Percentiles rank a stretch among this genome's conserved stretches.
phyloP scores from a whole-genome alignment of 805 yeast genomes.

The Brettanomyces anomalus region DNA sequence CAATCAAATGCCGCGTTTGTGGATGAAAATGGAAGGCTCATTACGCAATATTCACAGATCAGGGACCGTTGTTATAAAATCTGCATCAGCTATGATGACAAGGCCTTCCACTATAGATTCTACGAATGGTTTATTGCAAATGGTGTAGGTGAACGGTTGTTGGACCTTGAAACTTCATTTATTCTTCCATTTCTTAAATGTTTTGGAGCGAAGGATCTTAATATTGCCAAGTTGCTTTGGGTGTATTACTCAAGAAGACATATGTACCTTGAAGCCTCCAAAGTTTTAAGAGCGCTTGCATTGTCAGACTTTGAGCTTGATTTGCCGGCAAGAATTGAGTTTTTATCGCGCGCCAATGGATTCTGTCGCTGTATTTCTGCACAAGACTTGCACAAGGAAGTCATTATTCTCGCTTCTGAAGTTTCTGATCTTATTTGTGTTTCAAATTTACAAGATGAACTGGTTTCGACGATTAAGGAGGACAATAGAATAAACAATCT shows the following conservation, averaged over 20 bases:
- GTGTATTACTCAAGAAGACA: conserved; percentile 78
- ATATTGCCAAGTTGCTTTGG: conserved; percentile 81
- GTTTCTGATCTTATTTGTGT: conserved; percentile 80
- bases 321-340: conserved; percentile 73
- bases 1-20: conserved; percentile 15
- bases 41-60: conserved; percentile 45
- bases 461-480: conserved; percentile 37
- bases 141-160: conserved; percentile 65
- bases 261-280: conserved; percentile 76
- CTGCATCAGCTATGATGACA: conserved; percentile 69
- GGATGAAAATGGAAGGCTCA: conserved; percentile 25
- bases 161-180: conserved; percentile 75
- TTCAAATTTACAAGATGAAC: conserved; percentile 74
- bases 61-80: conserved; percentile 67
- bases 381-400: conserved; percentile 65
- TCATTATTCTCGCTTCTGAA: conserved; percentile 57
- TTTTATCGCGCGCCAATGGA: conserved; percentile 84
- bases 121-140: conserved; percentile 87
- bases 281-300: conserved; percentile 64
- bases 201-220: conserved; percentile 51
- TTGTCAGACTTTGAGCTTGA: conserved; percentile 61
- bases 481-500: conserved; percentile 43
- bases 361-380: conserved; percentile 82
- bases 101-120: conserved; percentile 81
- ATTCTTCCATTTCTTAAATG: conserved; percentile 70